phyloP scores from a whole-genome alignment of 2,329 filamentous ascomycete genomes.

The Basipetospora sp. region DNA sequence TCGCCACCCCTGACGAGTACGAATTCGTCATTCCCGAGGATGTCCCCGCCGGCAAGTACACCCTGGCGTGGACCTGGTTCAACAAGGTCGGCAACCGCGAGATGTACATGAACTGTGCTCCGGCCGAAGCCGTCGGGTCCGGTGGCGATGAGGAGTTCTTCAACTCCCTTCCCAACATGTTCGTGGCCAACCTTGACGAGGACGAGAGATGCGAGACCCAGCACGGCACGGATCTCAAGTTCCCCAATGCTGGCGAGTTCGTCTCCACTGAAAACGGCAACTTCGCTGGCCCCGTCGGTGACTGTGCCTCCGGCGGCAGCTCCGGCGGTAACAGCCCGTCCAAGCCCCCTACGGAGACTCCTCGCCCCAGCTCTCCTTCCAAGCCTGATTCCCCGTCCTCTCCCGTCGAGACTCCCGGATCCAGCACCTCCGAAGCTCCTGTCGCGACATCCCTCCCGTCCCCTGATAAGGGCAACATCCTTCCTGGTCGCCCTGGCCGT shows the following conservation, averaged over 20 bases:
- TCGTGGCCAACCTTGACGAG: conserved; percentile 49
- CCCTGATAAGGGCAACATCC: no score
- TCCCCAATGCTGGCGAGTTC: conserved; percentile 48
- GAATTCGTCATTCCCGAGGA: conserved; percentile 56
- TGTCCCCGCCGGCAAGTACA: conserved; percentile 61
- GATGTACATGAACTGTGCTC: conserved; percentile 95
- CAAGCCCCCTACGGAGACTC: conserved; percentile 8
- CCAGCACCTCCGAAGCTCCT: no score
- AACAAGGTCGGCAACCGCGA: conserved; percentile 87
- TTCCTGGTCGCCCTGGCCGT: no score
- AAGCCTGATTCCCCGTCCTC: conserved; percentile 3
- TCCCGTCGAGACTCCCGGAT: conserved; percentile 8
- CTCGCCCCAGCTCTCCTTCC: conserved; percentile 7
- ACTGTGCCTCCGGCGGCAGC: conserved; percentile 9
- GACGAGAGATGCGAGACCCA: conserved; percentile 37
- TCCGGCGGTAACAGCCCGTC: conserved; percentile 7
- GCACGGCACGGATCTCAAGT: conserved; percentile 37
- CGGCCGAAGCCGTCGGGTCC: conserved; percentile 47
- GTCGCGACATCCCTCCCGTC: no score
- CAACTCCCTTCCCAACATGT: conserved; percentile 53
- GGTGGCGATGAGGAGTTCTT: conserved; percentile 38
- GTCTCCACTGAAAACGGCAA: conserved; percentile 20
- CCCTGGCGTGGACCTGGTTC: conserved; percentile 86
- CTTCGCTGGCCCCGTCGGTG: conserved; percentile 16
- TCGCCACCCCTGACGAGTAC: conserved; percentile 40